These are phyloP conservation scores for Aspergillus pseudonomiae DNA, from an alignment of 2,329 filamentous ascomycete genomes.

Conservation along the genomic window DNA sequence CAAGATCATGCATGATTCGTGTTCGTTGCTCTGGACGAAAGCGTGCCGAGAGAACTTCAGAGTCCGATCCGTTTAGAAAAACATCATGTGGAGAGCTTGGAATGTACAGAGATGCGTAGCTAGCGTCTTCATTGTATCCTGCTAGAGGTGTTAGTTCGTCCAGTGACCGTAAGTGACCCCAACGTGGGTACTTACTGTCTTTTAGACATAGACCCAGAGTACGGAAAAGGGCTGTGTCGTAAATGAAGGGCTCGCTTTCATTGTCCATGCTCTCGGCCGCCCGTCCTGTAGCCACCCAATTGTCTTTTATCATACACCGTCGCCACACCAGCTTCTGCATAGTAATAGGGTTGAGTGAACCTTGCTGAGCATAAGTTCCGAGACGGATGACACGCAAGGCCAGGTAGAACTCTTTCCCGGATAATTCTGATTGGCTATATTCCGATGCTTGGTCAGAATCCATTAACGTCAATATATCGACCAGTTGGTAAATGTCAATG, in stretches of 20 bases:
- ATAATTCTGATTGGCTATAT: constrained; percentile 54
- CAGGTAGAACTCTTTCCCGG: constrained; percentile 69
- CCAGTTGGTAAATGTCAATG: constrained; percentile 59
- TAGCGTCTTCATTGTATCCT: constrained; percentile 22
- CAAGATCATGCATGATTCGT: constrained; percentile 71
- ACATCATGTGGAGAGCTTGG: constrained; percentile 33
- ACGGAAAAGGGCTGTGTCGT: constrained; percentile 68
- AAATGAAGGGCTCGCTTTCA: constrained; percentile 65
- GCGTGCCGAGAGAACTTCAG: constrained; percentile 55
- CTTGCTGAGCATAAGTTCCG: constrained; percentile 57
- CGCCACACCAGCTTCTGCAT: constrained; percentile 71
- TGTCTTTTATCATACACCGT: constrained; percentile 77
- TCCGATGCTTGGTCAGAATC: constrained; percentile 53
- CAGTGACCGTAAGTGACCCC: neutral
- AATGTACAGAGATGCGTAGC: constrained; percentile 25
- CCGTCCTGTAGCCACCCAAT: constrained; percentile 81
- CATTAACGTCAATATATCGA: constrained; percentile 75
- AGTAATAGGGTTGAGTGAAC: constrained; percentile 39
- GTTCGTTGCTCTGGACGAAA: constrained; percentile 67
- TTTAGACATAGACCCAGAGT: constrained; percentile 67
- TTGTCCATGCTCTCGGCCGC: constrained; percentile 73
- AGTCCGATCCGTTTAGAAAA: constrained; percentile 32
- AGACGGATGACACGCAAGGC: constrained; percentile 64
- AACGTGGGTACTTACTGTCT: constrained; percentile 35
- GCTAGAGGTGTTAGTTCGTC: constrained; percentile 14